Percentiles rank a stretch among this genome's conserved stretches.
phyloP scores from a whole-genome alignment of 2,329 filamentous ascomycete species.

The Hypoxylon sp. region DNA sequence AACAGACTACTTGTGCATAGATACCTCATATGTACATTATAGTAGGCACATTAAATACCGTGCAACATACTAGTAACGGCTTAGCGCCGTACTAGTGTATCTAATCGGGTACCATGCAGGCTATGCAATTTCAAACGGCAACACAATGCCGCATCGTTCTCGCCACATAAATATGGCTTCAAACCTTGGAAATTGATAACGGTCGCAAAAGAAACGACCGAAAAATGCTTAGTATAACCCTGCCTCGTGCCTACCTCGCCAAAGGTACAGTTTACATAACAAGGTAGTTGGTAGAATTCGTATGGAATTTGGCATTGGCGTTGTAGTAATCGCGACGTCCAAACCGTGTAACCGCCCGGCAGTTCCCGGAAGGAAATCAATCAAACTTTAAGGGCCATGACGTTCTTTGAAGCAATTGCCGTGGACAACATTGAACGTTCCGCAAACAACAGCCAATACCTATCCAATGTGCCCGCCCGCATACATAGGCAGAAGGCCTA shows the following conservation, averaged over 20 bases:
- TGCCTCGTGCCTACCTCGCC: conserved; percentile 9
- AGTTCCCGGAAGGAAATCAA: conserved; percentile 31
- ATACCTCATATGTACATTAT: too few species aligned
- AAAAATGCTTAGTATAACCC: conserved; percentile 19
- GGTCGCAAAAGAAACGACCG: conserved; percentile 36
- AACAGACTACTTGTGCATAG: too few species aligned
- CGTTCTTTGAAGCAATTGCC: conserved; percentile 41
- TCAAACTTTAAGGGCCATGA: conserved; percentile 28
- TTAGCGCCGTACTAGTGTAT: conserved; percentile 15
- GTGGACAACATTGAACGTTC: conserved; percentile 25
- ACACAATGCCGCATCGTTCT: conserved; percentile 1
- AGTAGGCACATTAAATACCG: conserved; percentile 20
- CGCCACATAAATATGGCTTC: not conserved
- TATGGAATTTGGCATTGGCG: conserved; percentile 18
- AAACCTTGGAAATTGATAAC: conserved; percentile 10
- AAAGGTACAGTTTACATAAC: conserved; percentile 16
- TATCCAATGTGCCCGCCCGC: conserved; percentile 23
- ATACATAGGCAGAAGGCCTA: conserved; percentile 28
- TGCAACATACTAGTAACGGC: conserved; percentile 24
- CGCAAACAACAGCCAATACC: conserved; percentile 22
- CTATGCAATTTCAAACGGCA: not conserved
- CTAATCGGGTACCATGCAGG: not conserved
- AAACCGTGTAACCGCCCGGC: conserved; percentile 30
- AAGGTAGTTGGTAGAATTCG: conserved; percentile 30
- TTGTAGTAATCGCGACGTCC: conserved; percentile 28